A percentile compares a stretch with the other conserved stretches of the same genome.
Conservation (phyloP, 345 rosid species). For the Eucalyptus rudis region DNA sequence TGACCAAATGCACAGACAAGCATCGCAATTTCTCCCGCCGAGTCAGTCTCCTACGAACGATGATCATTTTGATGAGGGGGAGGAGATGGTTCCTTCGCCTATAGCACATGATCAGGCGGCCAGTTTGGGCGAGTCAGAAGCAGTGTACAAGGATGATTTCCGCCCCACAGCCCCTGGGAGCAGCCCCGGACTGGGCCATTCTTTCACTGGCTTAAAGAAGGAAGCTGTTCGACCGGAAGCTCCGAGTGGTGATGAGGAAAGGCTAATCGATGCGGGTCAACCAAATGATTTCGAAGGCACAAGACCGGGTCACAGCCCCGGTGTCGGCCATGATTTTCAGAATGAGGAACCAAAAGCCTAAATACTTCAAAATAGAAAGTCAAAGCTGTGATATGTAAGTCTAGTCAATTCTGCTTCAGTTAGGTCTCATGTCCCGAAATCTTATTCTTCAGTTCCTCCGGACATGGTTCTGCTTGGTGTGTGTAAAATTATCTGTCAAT, state of each 20-base stretch:
- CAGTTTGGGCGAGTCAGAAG: neutral
- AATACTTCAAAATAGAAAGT: neutral
- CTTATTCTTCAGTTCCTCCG: neutral
- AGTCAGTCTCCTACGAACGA: neutral
- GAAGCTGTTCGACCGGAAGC: neutral
- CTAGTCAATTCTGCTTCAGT: neutral
- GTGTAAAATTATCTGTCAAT: neutral
- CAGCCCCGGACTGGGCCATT: slow-evolving; percentile 28
- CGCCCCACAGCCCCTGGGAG: slow-evolving; percentile 22
- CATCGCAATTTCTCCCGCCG: neutral
- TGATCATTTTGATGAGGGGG: neutral
- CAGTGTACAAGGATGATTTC: neutral
- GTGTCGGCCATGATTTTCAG: neutral
- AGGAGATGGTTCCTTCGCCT: neutral
- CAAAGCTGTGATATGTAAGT: neutral
- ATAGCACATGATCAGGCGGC: neutral
- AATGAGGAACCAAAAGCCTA: neutral
- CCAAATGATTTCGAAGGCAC: neutral
- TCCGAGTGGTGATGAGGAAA: neutral
- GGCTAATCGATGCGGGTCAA: slow-evolving; percentile 1
- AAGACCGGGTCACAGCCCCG: neutral
- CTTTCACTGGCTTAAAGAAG: neutral
- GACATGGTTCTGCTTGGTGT: neutral
- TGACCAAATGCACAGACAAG: neutral
- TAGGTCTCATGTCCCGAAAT: neutral